A percentile compares a stretch with the other conserved stretches of the same genome.
These are phyloP conservation scores for Pinus taeda DNA, from an alignment of 75 land plant species.

Conservation along the genomic window DNA sequence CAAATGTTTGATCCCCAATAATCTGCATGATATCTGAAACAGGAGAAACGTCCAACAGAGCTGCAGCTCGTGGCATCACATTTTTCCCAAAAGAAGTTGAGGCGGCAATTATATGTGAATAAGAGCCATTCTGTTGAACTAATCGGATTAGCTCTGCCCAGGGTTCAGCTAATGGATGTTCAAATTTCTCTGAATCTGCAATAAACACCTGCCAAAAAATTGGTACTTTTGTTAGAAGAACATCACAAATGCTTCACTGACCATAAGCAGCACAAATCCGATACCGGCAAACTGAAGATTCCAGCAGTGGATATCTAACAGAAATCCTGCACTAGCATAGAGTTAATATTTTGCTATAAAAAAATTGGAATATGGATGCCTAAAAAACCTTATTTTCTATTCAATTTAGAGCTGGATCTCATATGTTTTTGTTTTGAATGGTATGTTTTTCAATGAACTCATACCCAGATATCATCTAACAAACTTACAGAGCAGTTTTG, in stretches of 20 bases:
- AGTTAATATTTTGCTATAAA: too few relatives aligned
- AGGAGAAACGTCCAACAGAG: slow-evolving; percentile 89
- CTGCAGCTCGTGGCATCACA: slow-evolving; percentile 87
- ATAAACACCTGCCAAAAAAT: slow-evolving; percentile 62
- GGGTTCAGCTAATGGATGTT: slow-evolving; percentile 83
- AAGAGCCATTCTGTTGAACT: slow-evolving; percentile 59
- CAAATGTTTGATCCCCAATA: slow-evolving; percentile 60
- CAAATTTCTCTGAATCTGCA: slow-evolving; percentile 71
- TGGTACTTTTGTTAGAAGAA: not conserved
- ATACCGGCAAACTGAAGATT: too few relatives aligned
- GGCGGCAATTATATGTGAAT: slow-evolving; percentile 70
- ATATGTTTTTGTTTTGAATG: too few relatives aligned
- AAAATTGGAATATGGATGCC: too few relatives aligned
- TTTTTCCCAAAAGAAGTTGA: slow-evolving; percentile 94
- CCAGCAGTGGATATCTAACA: too few relatives aligned
- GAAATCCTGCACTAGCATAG: too few relatives aligned
- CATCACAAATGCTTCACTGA: not conserved
- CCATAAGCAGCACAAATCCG: not conserved
- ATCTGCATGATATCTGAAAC: slow-evolving; percentile 76
- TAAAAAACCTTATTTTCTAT: too few relatives aligned
- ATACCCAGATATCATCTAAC: too few relatives aligned
- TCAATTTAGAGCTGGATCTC: too few relatives aligned
- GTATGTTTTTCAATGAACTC: too few relatives aligned
- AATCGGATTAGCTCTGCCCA: slow-evolving; percentile 75
- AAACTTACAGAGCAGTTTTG: too few relatives aligned